These are phyloP conservation scores for Quercus tomentella DNA, from an alignment of 331 rosid genomes.

Conservation along the genomic window DNA sequence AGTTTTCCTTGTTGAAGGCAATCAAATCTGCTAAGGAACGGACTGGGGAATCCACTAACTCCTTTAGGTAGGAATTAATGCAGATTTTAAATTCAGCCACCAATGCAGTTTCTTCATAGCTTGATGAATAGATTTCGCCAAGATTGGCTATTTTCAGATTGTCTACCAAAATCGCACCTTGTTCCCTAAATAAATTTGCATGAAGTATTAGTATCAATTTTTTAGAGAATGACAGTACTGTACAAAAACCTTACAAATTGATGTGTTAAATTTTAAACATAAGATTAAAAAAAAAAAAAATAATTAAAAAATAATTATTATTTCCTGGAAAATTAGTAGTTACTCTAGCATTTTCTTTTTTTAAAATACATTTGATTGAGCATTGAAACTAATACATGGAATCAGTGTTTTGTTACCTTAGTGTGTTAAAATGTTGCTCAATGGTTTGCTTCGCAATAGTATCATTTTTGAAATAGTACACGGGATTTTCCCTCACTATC, in stretches of 20 bases:
- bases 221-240: background rate
- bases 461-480: too few relatives aligned
- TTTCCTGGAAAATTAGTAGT: too few relatives aligned
- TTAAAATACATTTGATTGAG: too few relatives aligned
- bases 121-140: background rate
- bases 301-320: too few relatives aligned
- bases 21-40: background rate
- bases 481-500: background rate
- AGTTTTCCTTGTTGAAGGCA: background rate
- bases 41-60: background rate
- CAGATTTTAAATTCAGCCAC: background rate
- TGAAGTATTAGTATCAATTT: background rate
- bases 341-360: background rate
- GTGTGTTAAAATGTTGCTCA: constrained; percentile 29
- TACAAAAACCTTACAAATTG: too few relatives aligned
- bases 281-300: too few relatives aligned
- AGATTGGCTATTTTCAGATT: background rate
- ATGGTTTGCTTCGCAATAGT: background rate
- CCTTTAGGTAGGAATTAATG: background rate
- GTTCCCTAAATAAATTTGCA: constrained; percentile 1
- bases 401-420: constrained; percentile 23
- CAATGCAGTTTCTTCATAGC: background rate
- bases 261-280: too few relatives aligned
- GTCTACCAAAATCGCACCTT: background rate
- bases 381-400: too few relatives aligned